Conservation (phyloP, 2,329 filamentous ascomycete species). For the Plenodomus tracheiphilus region DNA sequence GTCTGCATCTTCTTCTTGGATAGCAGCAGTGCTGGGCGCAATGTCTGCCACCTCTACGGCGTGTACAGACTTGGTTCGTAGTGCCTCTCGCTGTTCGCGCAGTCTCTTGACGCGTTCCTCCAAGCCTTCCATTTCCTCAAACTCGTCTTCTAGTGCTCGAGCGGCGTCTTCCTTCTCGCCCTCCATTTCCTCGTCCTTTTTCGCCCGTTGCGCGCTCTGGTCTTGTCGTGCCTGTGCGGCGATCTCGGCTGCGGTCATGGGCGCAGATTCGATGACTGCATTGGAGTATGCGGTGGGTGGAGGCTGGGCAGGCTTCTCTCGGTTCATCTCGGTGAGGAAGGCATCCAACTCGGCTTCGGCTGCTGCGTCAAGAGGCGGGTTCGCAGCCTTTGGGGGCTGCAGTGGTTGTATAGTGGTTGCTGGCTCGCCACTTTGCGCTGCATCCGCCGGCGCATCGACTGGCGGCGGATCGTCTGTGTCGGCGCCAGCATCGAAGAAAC, state of each 20-base stretch:
- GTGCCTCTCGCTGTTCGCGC: slow-evolving; percentile 50
- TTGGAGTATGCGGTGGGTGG: slow-evolving; percentile 64
- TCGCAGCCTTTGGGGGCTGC: slow-evolving; percentile 8
- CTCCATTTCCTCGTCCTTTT: slow-evolving; percentile 51
- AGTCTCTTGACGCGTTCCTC: slow-evolving; percentile 51
- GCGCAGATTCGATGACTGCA: slow-evolving; percentile 51
- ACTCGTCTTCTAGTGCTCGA: slow-evolving; percentile 51
- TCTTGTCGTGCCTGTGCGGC: slow-evolving; percentile 52
- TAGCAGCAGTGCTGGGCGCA: slow-evolving; percentile 8
- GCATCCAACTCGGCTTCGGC: slow-evolving; percentile 60
- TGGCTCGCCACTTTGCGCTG: slow-evolving; percentile 1
- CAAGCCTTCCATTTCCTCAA: slow-evolving; percentile 55
- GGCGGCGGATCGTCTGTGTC: slow-evolving; percentile 14
- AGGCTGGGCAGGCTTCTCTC: slow-evolving; percentile 78
- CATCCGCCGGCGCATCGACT: slow-evolving; percentile 1
- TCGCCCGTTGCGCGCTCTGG: slow-evolving; percentile 47
- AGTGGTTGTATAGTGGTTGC: slow-evolving; percentile 7
- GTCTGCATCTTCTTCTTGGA: slow-evolving; percentile 30
- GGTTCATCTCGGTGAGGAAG: slow-evolving; percentile 59
- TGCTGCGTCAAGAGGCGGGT: slow-evolving; percentile 18
- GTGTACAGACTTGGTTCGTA: slow-evolving; percentile 34
- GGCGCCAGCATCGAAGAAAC: slow-evolving; percentile 40
- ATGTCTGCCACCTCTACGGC: slow-evolving; percentile 9
- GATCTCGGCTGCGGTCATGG: slow-evolving; percentile 52
- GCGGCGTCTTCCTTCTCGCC: slow-evolving; percentile 54